phyloP scores from a whole-genome alignment of 2,329 filamentous ascomycete genomes.

The Aspergillus bombycis region DNA sequence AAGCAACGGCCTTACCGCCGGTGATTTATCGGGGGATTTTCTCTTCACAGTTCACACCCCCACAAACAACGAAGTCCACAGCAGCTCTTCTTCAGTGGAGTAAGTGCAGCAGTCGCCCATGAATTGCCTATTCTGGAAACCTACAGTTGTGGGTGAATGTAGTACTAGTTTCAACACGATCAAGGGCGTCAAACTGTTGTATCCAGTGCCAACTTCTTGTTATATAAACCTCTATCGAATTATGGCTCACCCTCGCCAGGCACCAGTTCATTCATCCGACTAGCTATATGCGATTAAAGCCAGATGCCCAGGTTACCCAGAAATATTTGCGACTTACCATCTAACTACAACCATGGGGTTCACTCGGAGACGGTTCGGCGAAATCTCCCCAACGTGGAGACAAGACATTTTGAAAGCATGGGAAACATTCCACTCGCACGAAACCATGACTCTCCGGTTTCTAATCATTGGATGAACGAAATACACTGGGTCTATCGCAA shows the following conservation, averaged over 20 bases:
- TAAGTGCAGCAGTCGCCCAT: background rate
- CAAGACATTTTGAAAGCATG: background rate
- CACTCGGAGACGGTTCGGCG: slow-evolving; percentile 1
- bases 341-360: background rate
- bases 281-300: background rate
- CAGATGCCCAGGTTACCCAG: too few relatives aligned
- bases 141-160: background rate
- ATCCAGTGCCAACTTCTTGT: background rate
- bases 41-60: background rate
- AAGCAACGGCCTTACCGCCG: background rate
- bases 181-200: background rate
- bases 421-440: background rate
- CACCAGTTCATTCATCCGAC: background rate
- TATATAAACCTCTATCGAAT: background rate
- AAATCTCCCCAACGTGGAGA: slow-evolving; percentile 1
- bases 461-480: background rate
- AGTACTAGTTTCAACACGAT: background rate
- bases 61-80: background rate
- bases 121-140: background rate
- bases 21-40: slow-evolving; percentile 6
- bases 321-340: background rate
- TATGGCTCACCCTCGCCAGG: background rate
- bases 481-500: background rate
- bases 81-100: background rate
- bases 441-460: background rate